Evolutionary conservation across 192 early-diverging fungal genomes (phyloP).

Genomic region (Coemansia reversa): DNA sequence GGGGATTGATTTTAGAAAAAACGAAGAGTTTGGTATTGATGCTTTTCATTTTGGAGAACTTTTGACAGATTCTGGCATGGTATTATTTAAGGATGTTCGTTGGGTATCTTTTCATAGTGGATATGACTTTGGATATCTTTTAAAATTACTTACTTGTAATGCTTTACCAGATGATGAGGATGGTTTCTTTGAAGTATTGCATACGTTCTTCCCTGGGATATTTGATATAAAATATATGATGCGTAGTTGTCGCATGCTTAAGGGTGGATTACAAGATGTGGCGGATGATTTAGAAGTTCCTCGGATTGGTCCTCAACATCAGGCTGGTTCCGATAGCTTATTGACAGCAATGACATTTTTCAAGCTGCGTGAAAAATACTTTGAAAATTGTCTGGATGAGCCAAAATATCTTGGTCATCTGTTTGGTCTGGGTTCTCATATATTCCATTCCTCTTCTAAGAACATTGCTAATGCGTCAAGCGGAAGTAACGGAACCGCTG

Average conservation of each 20-base stretch:
- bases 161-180: slow-evolving; percentile 88
- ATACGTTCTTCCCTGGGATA: slow-evolving; percentile 96
- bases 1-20: slow-evolving; percentile 96
- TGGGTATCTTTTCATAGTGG: slow-evolving; percentile 99
- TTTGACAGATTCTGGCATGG: slow-evolving; percentile 94
- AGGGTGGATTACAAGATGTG: slow-evolving; percentile 97
- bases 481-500: neutral
- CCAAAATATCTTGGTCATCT: slow-evolving; percentile 73
- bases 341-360: slow-evolving; percentile 98
- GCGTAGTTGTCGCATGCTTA: slow-evolving; percentile 93
- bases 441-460: slow-evolving; percentile 21
- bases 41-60: slow-evolving; percentile 96
- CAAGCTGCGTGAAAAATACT: slow-evolving; percentile 94
- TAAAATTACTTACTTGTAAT: slow-evolving; percentile 92
- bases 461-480: neutral
- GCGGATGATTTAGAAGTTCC: slow-evolving; percentile 93
- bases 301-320: slow-evolving; percentile 96
- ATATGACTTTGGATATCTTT: slow-evolving; percentile 98
- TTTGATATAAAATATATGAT: slow-evolving; percentile 99
- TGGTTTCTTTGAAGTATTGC: slow-evolving; percentile 91
- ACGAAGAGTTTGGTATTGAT: slow-evolving; percentile 95
- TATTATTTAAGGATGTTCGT: slow-evolving; percentile 89
- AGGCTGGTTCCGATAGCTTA: slow-evolving; percentile 96
- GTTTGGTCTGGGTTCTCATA: slow-evolving; percentile 47
- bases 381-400: slow-evolving; percentile 96